These are phyloP conservation scores for Blastobotrys robertii DNA, from an alignment of 805 yeast genomes.

Conservation along the genomic window DNA sequence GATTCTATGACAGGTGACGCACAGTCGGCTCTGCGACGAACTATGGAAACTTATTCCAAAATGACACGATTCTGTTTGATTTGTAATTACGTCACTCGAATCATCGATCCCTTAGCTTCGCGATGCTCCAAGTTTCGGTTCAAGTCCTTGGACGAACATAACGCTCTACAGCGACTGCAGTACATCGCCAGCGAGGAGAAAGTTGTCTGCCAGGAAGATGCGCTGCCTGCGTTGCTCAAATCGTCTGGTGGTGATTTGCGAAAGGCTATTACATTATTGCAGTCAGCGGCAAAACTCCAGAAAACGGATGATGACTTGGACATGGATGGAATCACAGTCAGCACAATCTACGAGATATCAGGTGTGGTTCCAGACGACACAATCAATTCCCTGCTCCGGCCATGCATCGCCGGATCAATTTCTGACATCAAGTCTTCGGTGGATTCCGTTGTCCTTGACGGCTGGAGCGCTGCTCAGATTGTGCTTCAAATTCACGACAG, in stretches of 20 bases:
- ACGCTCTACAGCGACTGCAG: slow-evolving; percentile 60
- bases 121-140: slow-evolving; percentile 94
- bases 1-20: slow-evolving; percentile 87
- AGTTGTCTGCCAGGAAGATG: slow-evolving; percentile 35
- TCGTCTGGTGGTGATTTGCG: slow-evolving; percentile 86
- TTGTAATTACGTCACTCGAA: slow-evolving; percentile 93
- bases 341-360: slow-evolving; percentile 56
- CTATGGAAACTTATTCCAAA: slow-evolving; percentile 71
- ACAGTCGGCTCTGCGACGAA: slow-evolving; percentile 89
- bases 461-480: slow-evolving; percentile 73
- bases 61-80: slow-evolving; percentile 90
- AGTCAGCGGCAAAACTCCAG: slow-evolving; percentile 60
- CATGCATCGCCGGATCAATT: slow-evolving; percentile 22
- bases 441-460: slow-evolving; percentile 47
- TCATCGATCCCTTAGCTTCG: slow-evolving; percentile 93
- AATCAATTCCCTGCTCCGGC: slow-evolving; percentile 34
- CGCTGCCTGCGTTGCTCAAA: slow-evolving; percentile 54
- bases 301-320: slow-evolving; percentile 27
- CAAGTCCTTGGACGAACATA: slow-evolving; percentile 58
- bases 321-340: slow-evolving; percentile 33
- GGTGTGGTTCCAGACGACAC: slow-evolving; percentile 55
- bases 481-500: slow-evolving; percentile 62
- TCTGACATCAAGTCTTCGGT: slow-evolving; percentile 29
- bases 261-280: slow-evolving; percentile 82
- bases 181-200: slow-evolving; percentile 49